These are phyloP conservation scores for Thalassiosira livingstoniorum DNA, from an alignment of 352 stramenopile genomes.

Conservation along the genomic window DNA sequence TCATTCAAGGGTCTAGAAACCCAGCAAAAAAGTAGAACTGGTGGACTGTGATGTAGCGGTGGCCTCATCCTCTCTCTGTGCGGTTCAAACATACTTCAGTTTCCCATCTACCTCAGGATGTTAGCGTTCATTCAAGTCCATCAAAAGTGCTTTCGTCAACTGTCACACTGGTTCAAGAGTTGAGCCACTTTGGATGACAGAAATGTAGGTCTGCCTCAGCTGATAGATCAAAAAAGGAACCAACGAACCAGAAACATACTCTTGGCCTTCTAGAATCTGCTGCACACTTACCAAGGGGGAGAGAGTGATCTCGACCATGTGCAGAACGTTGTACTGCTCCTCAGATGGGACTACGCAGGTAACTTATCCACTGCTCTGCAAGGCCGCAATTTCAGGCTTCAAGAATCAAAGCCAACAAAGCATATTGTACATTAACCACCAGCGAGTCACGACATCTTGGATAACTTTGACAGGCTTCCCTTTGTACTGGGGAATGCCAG, in stretches of 20 bases:
- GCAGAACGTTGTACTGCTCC: too few relatives aligned
- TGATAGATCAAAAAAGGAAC: slow-evolving; percentile 17
- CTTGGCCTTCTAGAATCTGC: slow-evolving; percentile 10
- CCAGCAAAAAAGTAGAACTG: neutral
- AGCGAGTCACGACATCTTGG: slow-evolving; percentile 32
- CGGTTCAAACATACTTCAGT: neutral
- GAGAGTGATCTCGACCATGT: neutral
- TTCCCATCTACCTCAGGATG: neutral
- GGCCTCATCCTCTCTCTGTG: neutral
- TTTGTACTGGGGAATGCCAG: neutral
- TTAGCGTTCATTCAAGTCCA: slow-evolving; percentile 20
- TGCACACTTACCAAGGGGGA: slow-evolving; percentile 5
- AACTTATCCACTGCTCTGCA: too few relatives aligned
- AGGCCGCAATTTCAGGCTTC: neutral
- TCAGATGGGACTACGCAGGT: too few relatives aligned
- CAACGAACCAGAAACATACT: slow-evolving; percentile 13
- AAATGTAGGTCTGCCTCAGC: neutral
- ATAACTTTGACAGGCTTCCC: slow-evolving; percentile 9
- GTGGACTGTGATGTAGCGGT: neutral
- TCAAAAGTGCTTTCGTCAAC: neutral
- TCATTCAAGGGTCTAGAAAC: neutral
- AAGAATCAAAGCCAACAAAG: slow-evolving; percentile 8
- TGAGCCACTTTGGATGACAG: neutral
- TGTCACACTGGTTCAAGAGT: neutral
- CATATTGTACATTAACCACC: slow-evolving; percentile 31